phyloP scores from a whole-genome alignment of 257 asterid genomes.

The Fraxinus cuspidata region DNA sequence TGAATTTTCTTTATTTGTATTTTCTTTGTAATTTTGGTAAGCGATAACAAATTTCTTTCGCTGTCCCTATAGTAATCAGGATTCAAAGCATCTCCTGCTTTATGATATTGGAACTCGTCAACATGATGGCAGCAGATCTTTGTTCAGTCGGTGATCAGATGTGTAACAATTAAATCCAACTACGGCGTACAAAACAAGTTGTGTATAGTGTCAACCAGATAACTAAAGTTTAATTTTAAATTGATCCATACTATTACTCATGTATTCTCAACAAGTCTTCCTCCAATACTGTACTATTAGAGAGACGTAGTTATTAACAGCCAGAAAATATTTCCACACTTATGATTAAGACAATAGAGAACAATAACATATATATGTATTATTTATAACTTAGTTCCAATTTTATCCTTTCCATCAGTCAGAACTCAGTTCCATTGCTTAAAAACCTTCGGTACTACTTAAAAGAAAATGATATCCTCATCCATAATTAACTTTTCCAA shows the following conservation, averaged over 20 bases:
- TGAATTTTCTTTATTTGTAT: neutral
- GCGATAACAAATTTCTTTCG: neutral
- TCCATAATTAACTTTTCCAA: neutral
- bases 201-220: neutral
- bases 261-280: neutral
- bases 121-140: neutral
- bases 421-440: neutral
- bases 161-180: neutral
- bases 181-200: neutral
- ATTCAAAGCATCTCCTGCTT: neutral
- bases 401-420: neutral
- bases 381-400: neutral
- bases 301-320: neutral
- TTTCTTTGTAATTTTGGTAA: neutral
- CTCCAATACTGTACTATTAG: neutral
- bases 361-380: neutral
- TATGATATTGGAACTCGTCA: neutral
- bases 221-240: neutral
- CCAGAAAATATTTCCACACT: neutral
- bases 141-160: neutral
- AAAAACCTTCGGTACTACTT: neutral
- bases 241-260: neutral
- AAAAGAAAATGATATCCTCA: conserved; percentile 1
- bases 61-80: neutral
- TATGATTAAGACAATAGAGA: neutral